Percentiles rank a stretch among this genome's conserved stretches.
phyloP scores from a whole-genome alignment of 805 yeast genomes.

The Kazachstania viticola region DNA sequence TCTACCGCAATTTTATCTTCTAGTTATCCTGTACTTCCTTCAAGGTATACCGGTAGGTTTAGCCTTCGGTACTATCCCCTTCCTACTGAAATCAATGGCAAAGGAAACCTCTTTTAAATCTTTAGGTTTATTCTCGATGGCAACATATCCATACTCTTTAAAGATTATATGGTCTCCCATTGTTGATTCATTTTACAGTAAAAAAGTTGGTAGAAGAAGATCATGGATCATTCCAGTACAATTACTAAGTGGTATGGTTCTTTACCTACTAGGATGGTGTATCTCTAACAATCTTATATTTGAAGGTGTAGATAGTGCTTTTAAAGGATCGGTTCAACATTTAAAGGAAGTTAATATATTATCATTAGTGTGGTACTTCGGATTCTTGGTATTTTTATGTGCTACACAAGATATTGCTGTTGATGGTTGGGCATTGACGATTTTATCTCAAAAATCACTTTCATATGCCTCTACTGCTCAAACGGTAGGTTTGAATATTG shows the following conservation, averaged over 20 bases:
- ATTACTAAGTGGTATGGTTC: constrained; percentile 56
- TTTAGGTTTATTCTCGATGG: constrained; percentile 81
- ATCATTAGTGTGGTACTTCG: constrained; percentile 58
- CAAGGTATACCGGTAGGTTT: constrained; percentile 97
- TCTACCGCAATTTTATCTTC: constrained; percentile 59
- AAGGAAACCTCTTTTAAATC: constrained; percentile 70
- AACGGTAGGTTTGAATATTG: constrained; percentile 87
- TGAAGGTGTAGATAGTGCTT: constrained; percentile 29
- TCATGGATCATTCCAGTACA: constrained; percentile 96
- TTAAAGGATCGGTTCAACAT: constrained; percentile 8
- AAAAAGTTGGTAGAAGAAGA: constrained; percentile 65
- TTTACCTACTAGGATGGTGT: constrained; percentile 48
- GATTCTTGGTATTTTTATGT: constrained; percentile 70
- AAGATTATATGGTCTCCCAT: constrained; percentile 93
- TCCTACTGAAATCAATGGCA: constrained; percentile 55
- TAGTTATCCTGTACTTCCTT: constrained; percentile 64
- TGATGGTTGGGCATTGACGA: constrained; percentile 96
- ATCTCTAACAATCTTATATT: constrained; percentile 35
- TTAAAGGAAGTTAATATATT: constrained; percentile 9
- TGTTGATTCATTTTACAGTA: constrained; percentile 74
- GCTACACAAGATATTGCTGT: constrained; percentile 99
- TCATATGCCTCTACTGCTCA: constrained; percentile 96
- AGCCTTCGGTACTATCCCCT: constrained; percentile 91
- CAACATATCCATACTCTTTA: constrained; percentile 88
- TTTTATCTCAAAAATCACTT: constrained; percentile 63